Conservation (phyloP, 73 alveolate genomes). For the Stentor coeruleus region DNA sequence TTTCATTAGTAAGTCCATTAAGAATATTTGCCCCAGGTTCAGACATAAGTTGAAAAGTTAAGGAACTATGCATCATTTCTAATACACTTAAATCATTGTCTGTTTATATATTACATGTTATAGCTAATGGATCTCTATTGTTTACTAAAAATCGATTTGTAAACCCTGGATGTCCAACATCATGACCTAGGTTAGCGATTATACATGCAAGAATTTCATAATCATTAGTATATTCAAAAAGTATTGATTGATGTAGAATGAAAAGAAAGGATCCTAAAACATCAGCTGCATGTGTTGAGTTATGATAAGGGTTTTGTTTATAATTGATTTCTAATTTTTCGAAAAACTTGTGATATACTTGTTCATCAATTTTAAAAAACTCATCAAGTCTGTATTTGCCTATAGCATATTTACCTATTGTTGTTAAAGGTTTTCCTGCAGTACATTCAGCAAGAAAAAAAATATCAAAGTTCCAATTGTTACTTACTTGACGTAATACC, state of each 20-base stretch:
- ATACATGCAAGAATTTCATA: conserved; percentile 27
- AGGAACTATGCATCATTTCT: conserved; percentile 81
- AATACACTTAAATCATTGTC: conserved; percentile 75
- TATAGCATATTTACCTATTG: not conserved
- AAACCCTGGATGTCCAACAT: conserved; percentile 35
- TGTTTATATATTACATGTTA: conserved; percentile 29
- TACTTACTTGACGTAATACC: not conserved
- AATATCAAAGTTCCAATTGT: not conserved
- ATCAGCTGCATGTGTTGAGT: conserved; percentile 25
- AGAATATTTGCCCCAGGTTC: conserved; percentile 74
- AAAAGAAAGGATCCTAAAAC: not conserved
- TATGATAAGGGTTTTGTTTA: conserved; percentile 26
- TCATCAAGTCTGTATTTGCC: not conserved
- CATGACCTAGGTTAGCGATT: conserved; percentile 36
- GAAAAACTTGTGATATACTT: not conserved
- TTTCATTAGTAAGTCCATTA: conserved; percentile 52
- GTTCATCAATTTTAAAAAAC: not conserved
- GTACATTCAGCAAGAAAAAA: not conserved
- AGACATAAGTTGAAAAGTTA: conserved; percentile 66
- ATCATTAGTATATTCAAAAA: not conserved
- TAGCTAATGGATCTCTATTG: not conserved
- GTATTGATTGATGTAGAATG: not conserved
- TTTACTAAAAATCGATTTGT: not conserved
- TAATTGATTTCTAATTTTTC: not conserved
- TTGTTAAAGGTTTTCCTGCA: not conserved